phyloP scores from a whole-genome alignment of 805 yeast genomes.

The Diddensiella transvaalensis region DNA sequence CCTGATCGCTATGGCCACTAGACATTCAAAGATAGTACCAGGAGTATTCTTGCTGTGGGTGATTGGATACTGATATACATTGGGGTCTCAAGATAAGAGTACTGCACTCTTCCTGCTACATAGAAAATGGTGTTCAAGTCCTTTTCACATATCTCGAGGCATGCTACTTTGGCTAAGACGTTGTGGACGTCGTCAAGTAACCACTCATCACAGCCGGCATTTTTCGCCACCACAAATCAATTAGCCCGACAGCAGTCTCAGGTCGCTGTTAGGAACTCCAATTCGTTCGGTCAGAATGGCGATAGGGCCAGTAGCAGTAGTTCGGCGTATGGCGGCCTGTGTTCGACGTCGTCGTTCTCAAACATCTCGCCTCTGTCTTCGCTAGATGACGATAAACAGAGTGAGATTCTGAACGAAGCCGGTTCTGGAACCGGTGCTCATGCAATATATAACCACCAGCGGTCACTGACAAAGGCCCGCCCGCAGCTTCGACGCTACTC shows the following conservation, averaged over 20 bases:
- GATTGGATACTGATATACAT: no score
- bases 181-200: constrained; percentile 32
- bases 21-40: no score
- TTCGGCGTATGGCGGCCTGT: constrained; percentile 16
- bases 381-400: constrained; percentile 23
- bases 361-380: constrained; percentile 21
- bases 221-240: constrained; percentile 40
- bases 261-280: constrained; percentile 22
- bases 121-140: constrained; percentile 37
- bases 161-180: constrained; percentile 38
- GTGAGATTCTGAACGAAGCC: constrained; percentile 14
- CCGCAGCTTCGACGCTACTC: constrained; percentile 6
- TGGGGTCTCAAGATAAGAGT: no score
- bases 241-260: constrained; percentile 38
- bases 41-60: no score
- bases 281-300: constrained; percentile 13
- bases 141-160: constrained; percentile 35
- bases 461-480: constrained; percentile 3
- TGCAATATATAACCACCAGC: constrained; percentile 14
- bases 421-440: neutral
- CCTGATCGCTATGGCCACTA: no score
- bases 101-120: no score
- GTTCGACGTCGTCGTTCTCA: constrained; percentile 19
- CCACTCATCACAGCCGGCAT: constrained; percentile 33
- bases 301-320: constrained; percentile 5